Evolutionary conservation across 2,329 filamentous ascomycete genomes (phyloP).

Genomic region (Blastomyces emzantsi): DNA sequence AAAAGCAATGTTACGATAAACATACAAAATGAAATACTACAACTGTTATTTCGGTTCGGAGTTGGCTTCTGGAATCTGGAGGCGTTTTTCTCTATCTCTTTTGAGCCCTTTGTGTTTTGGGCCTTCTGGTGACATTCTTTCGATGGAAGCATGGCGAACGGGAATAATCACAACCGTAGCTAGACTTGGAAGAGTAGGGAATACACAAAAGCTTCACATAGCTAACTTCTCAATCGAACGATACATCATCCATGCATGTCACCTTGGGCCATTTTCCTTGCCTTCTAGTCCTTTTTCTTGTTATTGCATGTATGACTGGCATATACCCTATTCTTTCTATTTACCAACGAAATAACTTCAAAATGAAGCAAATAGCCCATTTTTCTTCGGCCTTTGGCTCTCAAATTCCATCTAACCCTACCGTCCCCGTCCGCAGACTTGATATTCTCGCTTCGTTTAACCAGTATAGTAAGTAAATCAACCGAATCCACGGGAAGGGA

Average conservation of each 20-base stretch:
- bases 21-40: background rate
- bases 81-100: background rate
- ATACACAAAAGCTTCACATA: background rate
- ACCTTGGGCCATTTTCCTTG: background rate
- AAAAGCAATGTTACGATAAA: conserved; percentile 1
- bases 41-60: conserved; percentile 5
- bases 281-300: background rate
- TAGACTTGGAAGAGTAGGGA: background rate
- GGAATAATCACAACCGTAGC: background rate
- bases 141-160: background rate
- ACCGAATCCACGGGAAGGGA: no score
- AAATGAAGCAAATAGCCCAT: background rate
- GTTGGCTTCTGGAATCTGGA: background rate
- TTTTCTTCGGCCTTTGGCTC: no score
- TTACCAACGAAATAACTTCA: background rate
- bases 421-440: no score
- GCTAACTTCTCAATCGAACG: background rate
- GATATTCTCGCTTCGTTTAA: no score
- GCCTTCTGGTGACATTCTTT: background rate
- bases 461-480: no score
- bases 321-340: background rate
- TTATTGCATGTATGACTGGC: background rate
- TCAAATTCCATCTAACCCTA: no score
- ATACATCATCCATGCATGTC: background rate
- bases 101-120: background rate